Conservation (phyloP, 2,329 filamentous ascomycete genomes). For the Claviceps spartinae region DNA sequence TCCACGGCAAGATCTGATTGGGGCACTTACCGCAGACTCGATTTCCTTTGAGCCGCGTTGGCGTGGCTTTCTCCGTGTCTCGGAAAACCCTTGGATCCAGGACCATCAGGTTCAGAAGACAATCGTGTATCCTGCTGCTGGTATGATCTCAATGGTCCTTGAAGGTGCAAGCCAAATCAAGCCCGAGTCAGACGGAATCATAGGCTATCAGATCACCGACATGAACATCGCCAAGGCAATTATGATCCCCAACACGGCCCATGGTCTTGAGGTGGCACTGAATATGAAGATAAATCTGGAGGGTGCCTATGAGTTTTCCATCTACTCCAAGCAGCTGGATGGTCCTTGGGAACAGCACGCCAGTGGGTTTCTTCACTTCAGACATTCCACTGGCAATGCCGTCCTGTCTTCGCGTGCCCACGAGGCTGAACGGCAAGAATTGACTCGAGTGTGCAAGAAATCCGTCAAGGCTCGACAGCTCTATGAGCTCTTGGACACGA, state of each 20-base stretch:
- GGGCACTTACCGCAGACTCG: constrained; percentile 29
- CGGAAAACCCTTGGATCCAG: constrained; percentile 37
- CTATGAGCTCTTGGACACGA: constrained; percentile 35
- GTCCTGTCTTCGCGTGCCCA: constrained; percentile 10
- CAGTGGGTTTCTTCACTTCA: constrained; percentile 18
- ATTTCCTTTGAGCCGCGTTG: constrained; percentile 33
- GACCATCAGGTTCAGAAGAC: constrained; percentile 38
- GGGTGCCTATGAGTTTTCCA: constrained; percentile 22
- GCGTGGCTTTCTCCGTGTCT: constrained; percentile 34
- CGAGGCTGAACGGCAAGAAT: constrained; percentile 10
- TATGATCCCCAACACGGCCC: constrained; percentile 30
- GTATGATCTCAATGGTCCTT: constrained; percentile 35
- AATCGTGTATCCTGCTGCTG: constrained; percentile 36
- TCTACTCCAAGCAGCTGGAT: constrained; percentile 31
- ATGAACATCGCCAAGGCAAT: constrained; percentile 37
- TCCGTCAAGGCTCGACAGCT: constrained; percentile 29
- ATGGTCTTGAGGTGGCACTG: constrained; percentile 37
- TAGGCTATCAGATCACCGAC: constrained; percentile 29
- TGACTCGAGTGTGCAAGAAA: constrained; percentile 18
- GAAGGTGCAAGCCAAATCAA: constrained; percentile 31
- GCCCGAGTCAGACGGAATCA: constrained; percentile 10
- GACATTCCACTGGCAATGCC: constrained; percentile 12
- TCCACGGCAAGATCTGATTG: constrained; percentile 37
- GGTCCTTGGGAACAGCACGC: constrained; percentile 31
- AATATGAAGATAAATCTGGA: constrained; percentile 24